phyloP scores from a whole-genome alignment of 495 filamentous ascomycete species.

The Lasiosphaeria hispida region DNA sequence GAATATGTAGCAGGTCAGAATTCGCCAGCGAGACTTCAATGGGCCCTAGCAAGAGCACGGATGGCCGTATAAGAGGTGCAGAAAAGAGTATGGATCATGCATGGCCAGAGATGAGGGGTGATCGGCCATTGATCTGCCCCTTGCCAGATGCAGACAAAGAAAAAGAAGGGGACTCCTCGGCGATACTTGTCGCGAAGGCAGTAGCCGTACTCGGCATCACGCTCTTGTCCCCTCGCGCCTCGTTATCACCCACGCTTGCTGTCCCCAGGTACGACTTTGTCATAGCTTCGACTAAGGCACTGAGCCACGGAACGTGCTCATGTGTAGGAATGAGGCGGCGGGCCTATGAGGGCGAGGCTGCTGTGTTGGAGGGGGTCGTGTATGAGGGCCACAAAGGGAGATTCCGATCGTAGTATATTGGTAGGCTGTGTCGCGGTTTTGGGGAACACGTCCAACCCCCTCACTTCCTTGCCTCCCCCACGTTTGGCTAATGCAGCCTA shows the following conservation, averaged over 20 bases:
- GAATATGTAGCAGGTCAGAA: too few species aligned
- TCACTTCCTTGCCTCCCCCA: slow-evolving; percentile 33
- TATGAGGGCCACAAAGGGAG: too few species aligned
- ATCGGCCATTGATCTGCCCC: neutral
- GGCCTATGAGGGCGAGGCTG: too few species aligned
- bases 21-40: too few species aligned
- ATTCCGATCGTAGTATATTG: too few species aligned
- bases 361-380: too few species aligned
- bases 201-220: too few species aligned
- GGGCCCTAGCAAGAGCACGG: too few species aligned
- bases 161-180: neutral
- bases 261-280: neutral
- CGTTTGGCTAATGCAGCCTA: slow-evolving; percentile 37
- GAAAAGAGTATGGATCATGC: neutral
- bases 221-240: too few species aligned
- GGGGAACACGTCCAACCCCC: neutral
- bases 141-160: neutral
- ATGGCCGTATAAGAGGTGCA: too few species aligned
- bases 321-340: neutral
- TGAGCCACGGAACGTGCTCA: neutral
- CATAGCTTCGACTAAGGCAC: slow-evolving; percentile 9
- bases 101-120: neutral
- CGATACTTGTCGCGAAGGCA: neutral
- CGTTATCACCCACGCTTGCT: too few species aligned
- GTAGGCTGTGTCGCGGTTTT: neutral